phyloP scores from a whole-genome alignment of 2,329 filamentous ascomycete genomes.

The Diplodia corticola region DNA sequence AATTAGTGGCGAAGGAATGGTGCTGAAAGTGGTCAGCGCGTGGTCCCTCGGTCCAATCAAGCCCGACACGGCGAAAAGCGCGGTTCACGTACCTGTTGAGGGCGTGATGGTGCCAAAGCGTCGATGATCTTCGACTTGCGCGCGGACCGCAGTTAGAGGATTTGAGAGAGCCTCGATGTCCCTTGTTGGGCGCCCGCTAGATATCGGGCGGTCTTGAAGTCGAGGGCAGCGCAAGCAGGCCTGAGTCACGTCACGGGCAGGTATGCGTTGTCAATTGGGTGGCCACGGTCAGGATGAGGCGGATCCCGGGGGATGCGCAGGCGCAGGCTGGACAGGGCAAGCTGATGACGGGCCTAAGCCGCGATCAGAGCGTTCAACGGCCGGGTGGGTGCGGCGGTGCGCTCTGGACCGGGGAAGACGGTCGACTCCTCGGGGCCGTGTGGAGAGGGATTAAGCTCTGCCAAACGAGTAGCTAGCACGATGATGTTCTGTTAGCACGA shows the following conservation, averaged over 20 bases:
- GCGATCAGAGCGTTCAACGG: conserved; percentile 8
- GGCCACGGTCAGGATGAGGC: conserved; percentile 40
- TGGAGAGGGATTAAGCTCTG: conserved; percentile 31
- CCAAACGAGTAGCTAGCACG: conserved; percentile 35
- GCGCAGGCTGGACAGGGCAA: conserved; percentile 31
- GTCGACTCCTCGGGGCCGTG: conserved; percentile 31
- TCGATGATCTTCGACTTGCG: conserved; percentile 18
- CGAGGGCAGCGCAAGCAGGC: conserved; percentile 33
- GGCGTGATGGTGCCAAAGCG: conserved; percentile 27
- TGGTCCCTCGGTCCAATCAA: conserved; percentile 36
- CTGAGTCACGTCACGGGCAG: conserved; percentile 40
- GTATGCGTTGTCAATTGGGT: conserved; percentile 45
- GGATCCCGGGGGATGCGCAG: conserved; percentile 34
- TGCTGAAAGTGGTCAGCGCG: conserved; percentile 35
- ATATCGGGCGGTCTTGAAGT: conserved; percentile 33
- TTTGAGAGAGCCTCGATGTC: conserved; percentile 30
- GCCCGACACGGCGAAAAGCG: conserved; percentile 23
- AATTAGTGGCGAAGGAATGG: conserved; percentile 35
- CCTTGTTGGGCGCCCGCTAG: conserved; percentile 38
- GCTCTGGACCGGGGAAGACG: conserved; percentile 7
- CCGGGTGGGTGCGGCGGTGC: conserved; percentile 12
- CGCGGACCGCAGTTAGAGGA: conserved; percentile 26
- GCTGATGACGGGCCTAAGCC: conserved; percentile 18
- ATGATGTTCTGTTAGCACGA: conserved; percentile 20
- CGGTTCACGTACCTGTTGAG: conserved; percentile 26